Base-by-base conservation (phyloP, 768 basidiomycete species). In the Suillus fuscotomentosus region DNA sequence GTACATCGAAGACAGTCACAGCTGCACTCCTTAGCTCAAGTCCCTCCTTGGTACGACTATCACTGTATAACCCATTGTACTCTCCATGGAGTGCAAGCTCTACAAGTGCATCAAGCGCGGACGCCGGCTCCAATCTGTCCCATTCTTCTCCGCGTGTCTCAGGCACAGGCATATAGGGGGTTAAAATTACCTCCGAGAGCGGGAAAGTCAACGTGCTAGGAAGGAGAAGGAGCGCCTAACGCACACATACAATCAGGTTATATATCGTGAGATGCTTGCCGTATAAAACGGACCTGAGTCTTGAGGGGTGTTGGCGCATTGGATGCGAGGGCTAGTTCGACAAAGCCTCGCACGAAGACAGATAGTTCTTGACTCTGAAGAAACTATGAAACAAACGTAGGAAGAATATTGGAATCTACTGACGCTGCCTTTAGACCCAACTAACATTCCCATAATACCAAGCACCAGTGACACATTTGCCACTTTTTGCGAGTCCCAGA, bases 401-500 rank as follows among this genome's bases (percentile, higher is more conserved):
- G 59, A 43, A 56, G n/a, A 50, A 62, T 20, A 48, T 24, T 55
- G 17, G 27, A n/a, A 55, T 11, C 36, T 31, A 82, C 88, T 71
- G 68, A 90, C 88, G 68, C 80, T 81, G 60, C 88, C 88, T 72
- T 91, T 91, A 47, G 85, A 84, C n/a, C 84, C 83, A 41, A 95
- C 83, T 10, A 99, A 84, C 82, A 96, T 91, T 3, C 94, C 89
- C 68, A 98, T 87, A 64, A 97, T 86, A 22, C 88, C 88, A 3
- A 99, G 79, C 9, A 94, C 86, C n/a, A 95, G 77, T 0, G 84
- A 82, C 1, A 89, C 87, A 71, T 97, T 98, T 27, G 84, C 77
- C n/a, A 84, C 77, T 76, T 99, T 99, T 74, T 95, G 92, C 48
- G 88, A 84, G 68, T 96, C 94, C 97, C 97, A 99, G 76, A 95